Evolutionary conservation across 148 eudicot species (phyloP).

Genomic region (Talinum fruticosum): DNA sequence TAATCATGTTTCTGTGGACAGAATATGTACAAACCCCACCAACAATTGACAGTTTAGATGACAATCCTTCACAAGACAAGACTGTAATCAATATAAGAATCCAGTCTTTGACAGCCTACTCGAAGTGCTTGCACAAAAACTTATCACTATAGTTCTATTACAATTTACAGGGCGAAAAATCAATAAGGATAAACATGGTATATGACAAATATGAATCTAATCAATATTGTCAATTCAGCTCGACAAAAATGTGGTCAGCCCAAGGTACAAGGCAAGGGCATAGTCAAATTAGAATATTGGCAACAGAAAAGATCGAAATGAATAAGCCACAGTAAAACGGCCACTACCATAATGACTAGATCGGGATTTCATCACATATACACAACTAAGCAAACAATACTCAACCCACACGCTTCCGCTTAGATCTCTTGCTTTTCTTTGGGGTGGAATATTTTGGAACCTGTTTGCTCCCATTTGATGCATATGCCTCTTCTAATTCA

Average conservation of each 20-base stretch:
- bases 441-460: conserved; percentile 62
- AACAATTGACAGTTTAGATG: neutral
- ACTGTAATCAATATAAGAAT: neutral
- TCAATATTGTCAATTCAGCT: conserved; percentile 5
- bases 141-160: conserved; percentile 1
- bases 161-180: conserved; percentile 4
- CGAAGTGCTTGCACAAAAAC: conserved; percentile 1
- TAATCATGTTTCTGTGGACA: neutral
- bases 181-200: neutral
- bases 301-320: conserved; percentile 17
- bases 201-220: conserved; percentile 12
- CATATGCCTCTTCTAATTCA: conserved; percentile 63
- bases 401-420: conserved; percentile 85
- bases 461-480: conserved; percentile 56
- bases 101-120: neutral
- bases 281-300: conserved; percentile 12
- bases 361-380: conserved; percentile 35
- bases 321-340: conserved; percentile 36
- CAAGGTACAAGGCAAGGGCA: conserved; percentile 21
- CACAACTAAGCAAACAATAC: conserved; percentile 29
- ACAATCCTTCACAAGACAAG: neutral
- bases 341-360: conserved; percentile 42
- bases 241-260: conserved; percentile 35
- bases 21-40: neutral
- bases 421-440: conserved; percentile 87